phyloP scores from a whole-genome alignment of 371 early-diverging fungal genomes.

The Mucor sp. region DNA sequence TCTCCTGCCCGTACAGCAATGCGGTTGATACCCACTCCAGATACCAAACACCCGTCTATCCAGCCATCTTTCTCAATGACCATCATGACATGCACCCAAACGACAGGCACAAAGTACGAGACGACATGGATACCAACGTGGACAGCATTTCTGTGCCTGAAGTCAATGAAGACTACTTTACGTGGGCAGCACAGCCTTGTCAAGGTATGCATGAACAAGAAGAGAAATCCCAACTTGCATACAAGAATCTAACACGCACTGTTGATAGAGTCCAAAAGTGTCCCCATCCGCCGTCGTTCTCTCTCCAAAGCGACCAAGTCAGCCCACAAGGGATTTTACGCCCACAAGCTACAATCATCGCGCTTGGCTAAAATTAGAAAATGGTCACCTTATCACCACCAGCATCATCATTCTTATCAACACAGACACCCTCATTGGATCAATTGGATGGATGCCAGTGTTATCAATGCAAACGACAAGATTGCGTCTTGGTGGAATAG shows the following conservation, averaged over 20 bases:
- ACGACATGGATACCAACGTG: neutral
- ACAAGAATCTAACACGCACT: too few species aligned
- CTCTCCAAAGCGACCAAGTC: neutral
- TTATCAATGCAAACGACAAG: neutral
- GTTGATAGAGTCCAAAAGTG: constrained; percentile 20
- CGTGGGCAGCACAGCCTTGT: neutral
- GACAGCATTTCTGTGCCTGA: constrained; percentile 12
- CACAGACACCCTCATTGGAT: constrained; percentile 3
- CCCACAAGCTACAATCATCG: constrained; percentile 7
- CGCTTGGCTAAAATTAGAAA: constrained; percentile 15
- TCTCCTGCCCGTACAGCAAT: neutral
- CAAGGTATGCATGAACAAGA: neutral
- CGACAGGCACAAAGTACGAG: neutral
- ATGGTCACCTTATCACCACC: constrained; percentile 9
- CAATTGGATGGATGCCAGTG: constrained; percentile 13
- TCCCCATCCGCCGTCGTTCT: constrained; percentile 9
- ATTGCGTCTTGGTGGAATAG: constrained; percentile 16
- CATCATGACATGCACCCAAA: neutral
- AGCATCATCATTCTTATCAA: neutral
- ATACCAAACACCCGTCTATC: constrained; percentile 23
- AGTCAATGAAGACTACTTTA: constrained; percentile 14
- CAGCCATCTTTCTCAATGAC: constrained; percentile 26
- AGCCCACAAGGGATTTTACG: neutral
- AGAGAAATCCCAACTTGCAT: too few species aligned
- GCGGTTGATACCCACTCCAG: neutral